Evolutionary conservation across 1,139 yeast genomes (phyloP).

Genomic region (Zygosaccharomyces sapae): DNA sequence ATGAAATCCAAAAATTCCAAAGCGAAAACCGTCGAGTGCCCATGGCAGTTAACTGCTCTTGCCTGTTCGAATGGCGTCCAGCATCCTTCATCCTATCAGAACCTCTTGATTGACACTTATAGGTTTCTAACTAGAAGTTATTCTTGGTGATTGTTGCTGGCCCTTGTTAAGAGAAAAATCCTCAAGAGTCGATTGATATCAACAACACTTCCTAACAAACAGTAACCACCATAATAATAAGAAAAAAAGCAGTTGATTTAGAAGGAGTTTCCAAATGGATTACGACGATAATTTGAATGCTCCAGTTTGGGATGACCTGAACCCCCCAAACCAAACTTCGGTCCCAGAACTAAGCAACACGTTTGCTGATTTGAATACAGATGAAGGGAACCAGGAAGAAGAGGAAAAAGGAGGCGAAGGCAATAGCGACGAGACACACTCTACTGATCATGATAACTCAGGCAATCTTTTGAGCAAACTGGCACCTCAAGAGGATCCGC

Average conservation of each 20-base stretch:
- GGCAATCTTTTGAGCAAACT: slow-evolving; percentile 19
- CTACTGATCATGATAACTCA: slow-evolving; percentile 7
- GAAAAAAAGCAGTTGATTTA: background rate
- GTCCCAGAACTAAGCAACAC: slow-evolving; percentile 23
- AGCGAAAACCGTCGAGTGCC: slow-evolving; percentile 43
- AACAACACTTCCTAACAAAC: background rate
- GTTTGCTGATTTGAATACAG: slow-evolving; percentile 21
- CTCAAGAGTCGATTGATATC: background rate
- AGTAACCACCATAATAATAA: background rate
- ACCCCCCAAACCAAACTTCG: slow-evolving; percentile 9
- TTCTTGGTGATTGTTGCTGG: background rate
- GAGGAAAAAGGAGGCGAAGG: background rate
- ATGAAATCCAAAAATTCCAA: slow-evolving; percentile 64
- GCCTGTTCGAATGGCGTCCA: slow-evolving; percentile 2
- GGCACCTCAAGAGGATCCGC: slow-evolving; percentile 31
- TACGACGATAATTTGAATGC: slow-evolving; percentile 28
- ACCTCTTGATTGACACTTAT: background rate
- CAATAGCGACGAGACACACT: slow-evolving; percentile 2
- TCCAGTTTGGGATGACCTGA: slow-evolving; percentile 34
- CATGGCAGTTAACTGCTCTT: slow-evolving; percentile 7
- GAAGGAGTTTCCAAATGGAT: slow-evolving; percentile 18
- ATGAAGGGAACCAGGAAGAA: slow-evolving; percentile 12
- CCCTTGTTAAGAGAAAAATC: background rate
- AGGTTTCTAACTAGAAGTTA: background rate
- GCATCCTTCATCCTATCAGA: slow-evolving; percentile 3